These are phyloP conservation scores for Amaranthus palmeri DNA, from an alignment of 148 eudicot species.

Conservation along the genomic window DNA sequence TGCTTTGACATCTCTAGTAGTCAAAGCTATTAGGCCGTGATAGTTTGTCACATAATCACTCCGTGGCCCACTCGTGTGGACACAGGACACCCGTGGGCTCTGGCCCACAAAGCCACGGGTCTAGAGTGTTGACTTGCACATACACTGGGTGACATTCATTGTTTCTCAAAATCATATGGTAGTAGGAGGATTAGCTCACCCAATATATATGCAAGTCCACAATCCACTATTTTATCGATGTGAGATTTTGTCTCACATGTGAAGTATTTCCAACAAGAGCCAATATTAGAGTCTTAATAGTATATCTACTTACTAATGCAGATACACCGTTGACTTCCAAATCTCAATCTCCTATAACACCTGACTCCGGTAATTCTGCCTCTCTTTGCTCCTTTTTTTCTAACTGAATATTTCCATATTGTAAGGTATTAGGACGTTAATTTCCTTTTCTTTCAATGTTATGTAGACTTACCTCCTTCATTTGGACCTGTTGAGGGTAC, in stretches of 20 bases:
- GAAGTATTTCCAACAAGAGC: too few relatives aligned
- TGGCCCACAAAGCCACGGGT: too few relatives aligned
- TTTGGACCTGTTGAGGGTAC: not conserved
- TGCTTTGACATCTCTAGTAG: not conserved
- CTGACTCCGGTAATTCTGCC: not conserved
- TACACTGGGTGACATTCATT: too few relatives aligned
- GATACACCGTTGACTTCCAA: not conserved
- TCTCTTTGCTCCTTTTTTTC: not conserved
- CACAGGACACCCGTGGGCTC: too few relatives aligned
- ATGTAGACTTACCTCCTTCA: not conserved
- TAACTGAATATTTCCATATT: not conserved
- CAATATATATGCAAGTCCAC: too few relatives aligned
- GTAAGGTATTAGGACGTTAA: not conserved
- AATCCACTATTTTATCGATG: too few relatives aligned
- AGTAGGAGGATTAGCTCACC: too few relatives aligned
- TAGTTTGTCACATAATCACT: too few relatives aligned
- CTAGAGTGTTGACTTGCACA: too few relatives aligned
- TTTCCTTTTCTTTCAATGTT: not conserved
- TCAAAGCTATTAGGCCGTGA: not conserved
- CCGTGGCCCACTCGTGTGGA: too few relatives aligned
- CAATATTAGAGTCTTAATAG: not conserved
- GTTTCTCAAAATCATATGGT: too few relatives aligned
- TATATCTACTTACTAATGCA: not conserved
- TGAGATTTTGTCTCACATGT: too few relatives aligned
- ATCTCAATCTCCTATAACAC: not conserved